phyloP scores from a whole-genome alignment of 305 asterid species.

The Fraxinus ornus region DNA sequence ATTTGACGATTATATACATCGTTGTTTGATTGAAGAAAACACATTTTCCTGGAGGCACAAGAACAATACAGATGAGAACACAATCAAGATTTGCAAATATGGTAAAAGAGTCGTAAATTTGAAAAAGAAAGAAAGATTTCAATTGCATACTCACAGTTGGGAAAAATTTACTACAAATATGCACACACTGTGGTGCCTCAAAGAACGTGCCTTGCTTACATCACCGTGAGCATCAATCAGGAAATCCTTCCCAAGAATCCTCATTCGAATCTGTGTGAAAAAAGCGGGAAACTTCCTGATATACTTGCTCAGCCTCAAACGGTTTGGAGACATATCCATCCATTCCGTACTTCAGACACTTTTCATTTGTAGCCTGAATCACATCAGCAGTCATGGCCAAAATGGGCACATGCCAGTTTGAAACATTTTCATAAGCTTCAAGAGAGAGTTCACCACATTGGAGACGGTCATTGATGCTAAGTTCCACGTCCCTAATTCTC shows the following conservation, averaged over 20 bases:
- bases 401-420: constrained; percentile 89
- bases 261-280: constrained; percentile 40
- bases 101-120: background rate
- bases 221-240: constrained; percentile 19
- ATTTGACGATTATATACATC: background rate
- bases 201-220: constrained; percentile 19
- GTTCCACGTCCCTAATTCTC: constrained; percentile 65
- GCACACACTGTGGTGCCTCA: constrained; percentile 26
- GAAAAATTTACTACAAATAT: constrained; percentile 36
- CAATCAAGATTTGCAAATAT: background rate
- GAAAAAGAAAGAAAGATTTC: background rate
- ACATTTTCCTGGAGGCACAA: background rate
- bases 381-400: constrained; percentile 99
- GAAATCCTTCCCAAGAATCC: constrained; percentile 23
- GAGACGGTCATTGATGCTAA: constrained; percentile 40
- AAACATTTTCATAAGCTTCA: constrained; percentile 40
- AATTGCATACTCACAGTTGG: constrained; percentile 49
- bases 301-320: constrained; percentile 91
- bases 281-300: constrained; percentile 78
- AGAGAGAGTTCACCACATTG: constrained; percentile 42
- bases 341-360: constrained; percentile 65
- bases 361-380: constrained; percentile 83
- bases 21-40: background rate
- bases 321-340: constrained; percentile 97
- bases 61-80: background rate